Evolutionary conservation across 768 basidiomycete genomes (phyloP), one percentile per base, ranked within the genome.

Genomic region (Aureoboletus auriporus): DNA sequence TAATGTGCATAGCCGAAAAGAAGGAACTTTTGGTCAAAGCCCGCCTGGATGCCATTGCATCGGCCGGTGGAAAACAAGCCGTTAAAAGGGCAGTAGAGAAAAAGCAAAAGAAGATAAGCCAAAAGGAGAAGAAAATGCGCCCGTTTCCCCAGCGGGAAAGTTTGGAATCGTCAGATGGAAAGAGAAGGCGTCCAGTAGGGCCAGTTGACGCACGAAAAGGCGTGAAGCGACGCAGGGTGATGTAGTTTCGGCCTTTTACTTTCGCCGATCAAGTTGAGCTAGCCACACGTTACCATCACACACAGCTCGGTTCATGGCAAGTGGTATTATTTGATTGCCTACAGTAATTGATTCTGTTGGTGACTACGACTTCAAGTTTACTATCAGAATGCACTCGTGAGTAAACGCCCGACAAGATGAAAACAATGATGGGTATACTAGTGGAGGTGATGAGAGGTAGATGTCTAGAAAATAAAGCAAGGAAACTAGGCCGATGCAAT

Each of bases 1-100:
- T 51, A 42, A 31, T 33, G 30, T 44, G 39, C 53, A 42, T 65
- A 94, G 91, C 80, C 42, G 89, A 90, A 57, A 83, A 90, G 73
- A 87, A 83, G 58, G 77, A 84, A 46, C 55, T 93, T 26, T 58
- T 95, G 1, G 68, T 82, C 47, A 80, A 83, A 46, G 88, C 92
- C 13, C 78, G 84, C 49, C 90, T 88, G 63, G 85, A 93, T 23
- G 86, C 86, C 7, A 74, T 93, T 37, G 84, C 86, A 5, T 76
- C 77, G 14, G 72, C 78, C 47, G 93, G 92, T 5, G 93, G 94
- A 8, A 82, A 80, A 54, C 69, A 75, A 4, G 90, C 91, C 1
- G 88, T 94, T 44, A 89, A 86, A 63, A 93, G 86, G 67, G 89
- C 82, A 6, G 82, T 95, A 27, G 89, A 89, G 58, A 94, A 89